phyloP scores from a whole-genome alignment of 257 asterid species.

The Solanum microdontum region DNA sequence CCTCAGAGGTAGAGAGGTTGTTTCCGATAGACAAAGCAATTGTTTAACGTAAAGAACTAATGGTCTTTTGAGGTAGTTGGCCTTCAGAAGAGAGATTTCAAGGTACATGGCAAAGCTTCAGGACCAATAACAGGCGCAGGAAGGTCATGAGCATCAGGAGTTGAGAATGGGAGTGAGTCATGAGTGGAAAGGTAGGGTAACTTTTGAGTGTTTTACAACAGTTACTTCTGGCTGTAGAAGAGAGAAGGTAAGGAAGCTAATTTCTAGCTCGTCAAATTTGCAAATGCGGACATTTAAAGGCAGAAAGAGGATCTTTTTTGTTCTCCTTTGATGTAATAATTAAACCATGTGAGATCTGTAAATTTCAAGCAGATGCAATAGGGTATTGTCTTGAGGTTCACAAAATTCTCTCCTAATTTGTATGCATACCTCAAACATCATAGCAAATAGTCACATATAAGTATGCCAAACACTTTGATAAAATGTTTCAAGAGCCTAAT shows the following conservation, averaged over 20 bases:
- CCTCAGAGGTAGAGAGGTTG: too few species aligned
- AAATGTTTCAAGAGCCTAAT: neutral
- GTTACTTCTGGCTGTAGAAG: neutral
- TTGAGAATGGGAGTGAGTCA: neutral
- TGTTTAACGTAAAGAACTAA: neutral
- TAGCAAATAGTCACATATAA: neutral
- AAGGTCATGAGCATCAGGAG: neutral
- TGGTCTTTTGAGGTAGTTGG: neutral
- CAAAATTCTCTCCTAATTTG: neutral
- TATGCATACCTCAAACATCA: neutral
- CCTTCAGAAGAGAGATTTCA: neutral
- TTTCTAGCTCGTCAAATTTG: neutral
- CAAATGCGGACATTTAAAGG: neutral
- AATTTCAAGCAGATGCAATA: neutral
- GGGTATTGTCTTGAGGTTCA: neutral
- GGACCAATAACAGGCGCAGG: neutral
- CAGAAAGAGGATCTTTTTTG: neutral
- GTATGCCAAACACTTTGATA: neutral
- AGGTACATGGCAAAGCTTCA: neutral
- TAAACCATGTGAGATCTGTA: neutral
- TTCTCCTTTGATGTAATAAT: neutral
- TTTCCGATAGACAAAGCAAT: neutral
- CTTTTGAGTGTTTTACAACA: neutral
- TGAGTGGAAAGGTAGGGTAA: neutral
- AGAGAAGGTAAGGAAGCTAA: neutral